Base-by-base conservation (phyloP, 768 basidiomycete species). In the Termitomyces sp. region DNA sequence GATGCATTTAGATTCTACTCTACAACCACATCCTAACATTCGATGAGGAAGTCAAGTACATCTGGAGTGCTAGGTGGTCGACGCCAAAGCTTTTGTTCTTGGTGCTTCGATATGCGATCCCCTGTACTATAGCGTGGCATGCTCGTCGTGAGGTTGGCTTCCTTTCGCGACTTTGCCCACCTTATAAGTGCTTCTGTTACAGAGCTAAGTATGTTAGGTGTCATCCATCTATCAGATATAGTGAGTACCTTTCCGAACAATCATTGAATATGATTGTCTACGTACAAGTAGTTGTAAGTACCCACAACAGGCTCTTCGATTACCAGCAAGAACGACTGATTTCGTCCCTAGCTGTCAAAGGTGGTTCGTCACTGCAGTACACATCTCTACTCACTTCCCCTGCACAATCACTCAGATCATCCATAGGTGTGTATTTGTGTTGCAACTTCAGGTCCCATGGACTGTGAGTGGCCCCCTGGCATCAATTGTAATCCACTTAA, bases 1-100 rank as follows among this genome's bases (percentile, higher is more conserved):
- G 17, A 37, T 12, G 9, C 25, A 11, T 50, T 3, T 58, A 72
- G 74, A 60, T 72, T 14, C 57, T 78, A 7, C 47, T 79, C 4
- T 79, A 77, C 56, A 75, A 80, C 58, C 76, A 79, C 52, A 21
- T 71, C 25, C 56, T 79, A 34, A 71, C 76, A 3, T 65, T 79
- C 25, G 57, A 62, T 6, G 72, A 76, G 35, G 79, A 79, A 59
- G 67, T 78, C 28, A 56, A 66, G 37, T 67, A 72, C 47, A 67
- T 79, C 19, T 80, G 78, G 76, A 63, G 56, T 17, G 73, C 76
- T 0, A 70, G 66, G 49, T 61, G 61, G 52, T 73, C 72, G 0
- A 64, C 70, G 23, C 66, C 70, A 1, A 80, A 78, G 51, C 56
- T 72, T 42, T 61, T 72, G 2, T 78, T 76, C 61, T 63, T 80